These are phyloP conservation scores for Chaetomium tenue DNA, from an alignment of 495 filamentous ascomycete species.

Conservation along the genomic window DNA sequence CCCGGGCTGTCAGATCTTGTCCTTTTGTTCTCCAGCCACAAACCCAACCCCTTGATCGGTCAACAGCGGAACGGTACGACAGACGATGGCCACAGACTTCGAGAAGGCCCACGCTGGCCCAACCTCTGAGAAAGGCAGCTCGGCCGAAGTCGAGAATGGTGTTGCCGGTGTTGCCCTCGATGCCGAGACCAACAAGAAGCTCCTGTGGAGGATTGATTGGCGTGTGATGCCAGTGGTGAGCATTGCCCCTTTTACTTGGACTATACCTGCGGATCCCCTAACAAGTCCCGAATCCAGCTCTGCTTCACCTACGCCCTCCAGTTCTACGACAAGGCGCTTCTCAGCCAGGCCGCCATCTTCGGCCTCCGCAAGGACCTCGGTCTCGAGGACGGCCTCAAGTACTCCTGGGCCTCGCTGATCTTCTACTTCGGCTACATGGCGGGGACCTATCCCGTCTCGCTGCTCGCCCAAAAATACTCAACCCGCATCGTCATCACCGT, in stretches of 20 bases:
- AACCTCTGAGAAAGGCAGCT: conserved; percentile 6
- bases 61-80: neutral
- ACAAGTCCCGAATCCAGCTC: neutral
- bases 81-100: neutral
- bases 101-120: conserved; percentile 1
- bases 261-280: neutral
- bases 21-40: neutral
- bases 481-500: conserved; percentile 16
- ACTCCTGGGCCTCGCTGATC: conserved; percentile 19
- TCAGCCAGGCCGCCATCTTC: conserved; percentile 18
- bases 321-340: conserved; percentile 19
- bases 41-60: no score
- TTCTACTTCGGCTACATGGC: conserved; percentile 19
- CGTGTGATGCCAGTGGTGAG: conserved; percentile 17
- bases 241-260: no score
- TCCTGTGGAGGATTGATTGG: conserved; percentile 10
- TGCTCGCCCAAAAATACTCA: conserved; percentile 14
- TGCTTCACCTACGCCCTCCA: conserved; percentile 20
- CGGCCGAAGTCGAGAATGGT: conserved; percentile 3
- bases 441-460: conserved; percentile 16
- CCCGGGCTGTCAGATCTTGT: neutral
- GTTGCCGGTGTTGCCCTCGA: neutral
- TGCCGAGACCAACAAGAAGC: conserved; percentile 14
- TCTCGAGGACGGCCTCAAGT: conserved; percentile 14
- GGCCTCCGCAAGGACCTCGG: conserved; percentile 17